These are phyloP conservation scores for Xylaria sp. DNA, from an alignment of 2,329 filamentous ascomycete genomes.

Conservation along the genomic window DNA sequence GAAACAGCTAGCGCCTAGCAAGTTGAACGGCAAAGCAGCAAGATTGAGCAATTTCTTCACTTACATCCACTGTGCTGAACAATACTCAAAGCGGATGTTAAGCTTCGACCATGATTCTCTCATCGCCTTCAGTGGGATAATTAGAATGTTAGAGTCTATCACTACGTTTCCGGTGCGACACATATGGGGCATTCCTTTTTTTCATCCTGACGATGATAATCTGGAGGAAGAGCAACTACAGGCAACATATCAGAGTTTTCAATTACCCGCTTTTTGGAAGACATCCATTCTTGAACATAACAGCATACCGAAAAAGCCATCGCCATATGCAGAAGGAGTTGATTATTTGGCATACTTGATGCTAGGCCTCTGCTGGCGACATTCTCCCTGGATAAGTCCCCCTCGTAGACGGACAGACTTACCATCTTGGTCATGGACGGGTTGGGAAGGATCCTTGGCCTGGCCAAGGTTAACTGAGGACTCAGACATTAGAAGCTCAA, in stretches of 20 bases:
- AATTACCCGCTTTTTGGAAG: slow-evolving; percentile 16
- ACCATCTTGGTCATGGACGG: slow-evolving; percentile 38
- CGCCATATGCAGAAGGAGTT: background rate
- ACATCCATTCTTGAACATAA: background rate
- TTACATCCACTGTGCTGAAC: slow-evolving; percentile 32
- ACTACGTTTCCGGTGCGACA: slow-evolving; percentile 34
- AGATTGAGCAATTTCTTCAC: slow-evolving; percentile 25
- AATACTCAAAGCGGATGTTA: slow-evolving; percentile 35
- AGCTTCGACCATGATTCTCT: slow-evolving; percentile 36
- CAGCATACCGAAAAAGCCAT: background rate
- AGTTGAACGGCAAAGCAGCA: background rate
- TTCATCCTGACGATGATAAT: slow-evolving; percentile 30
- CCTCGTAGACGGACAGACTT: slow-evolving; percentile 30
- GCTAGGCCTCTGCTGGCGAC: slow-evolving; percentile 30
- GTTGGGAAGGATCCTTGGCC: slow-evolving; percentile 34
- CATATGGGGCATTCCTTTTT: slow-evolving; percentile 37
- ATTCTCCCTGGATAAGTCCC: background rate
- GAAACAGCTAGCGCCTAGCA: background rate
- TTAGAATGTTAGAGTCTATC: slow-evolving; percentile 27
- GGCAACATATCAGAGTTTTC: slow-evolving; percentile 13
- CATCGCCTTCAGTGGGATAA: slow-evolving; percentile 36
- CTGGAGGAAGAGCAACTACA: background rate
- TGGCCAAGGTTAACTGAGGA: slow-evolving; percentile 27
- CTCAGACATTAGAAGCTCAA: slow-evolving; percentile 17
- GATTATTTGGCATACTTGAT: slow-evolving; percentile 29